A percentile compares a stretch with the other conserved stretches of the same genome.
These are phyloP conservation scores for Pythium insidiosum DNA, from an alignment of 352 stramenopile genomes.

Conservation along the genomic window DNA sequence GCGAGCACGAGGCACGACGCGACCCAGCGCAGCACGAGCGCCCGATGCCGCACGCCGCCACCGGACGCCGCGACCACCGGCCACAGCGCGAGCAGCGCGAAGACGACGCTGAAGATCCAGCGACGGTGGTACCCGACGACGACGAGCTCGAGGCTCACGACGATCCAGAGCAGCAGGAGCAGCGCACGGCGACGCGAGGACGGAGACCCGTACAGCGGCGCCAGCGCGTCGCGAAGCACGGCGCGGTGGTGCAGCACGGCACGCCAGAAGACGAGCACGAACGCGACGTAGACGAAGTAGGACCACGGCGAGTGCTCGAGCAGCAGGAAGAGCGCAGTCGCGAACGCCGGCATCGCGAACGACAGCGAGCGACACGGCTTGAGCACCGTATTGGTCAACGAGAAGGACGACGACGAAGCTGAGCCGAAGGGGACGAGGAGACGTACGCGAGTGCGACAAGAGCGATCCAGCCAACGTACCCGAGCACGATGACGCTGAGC, in stretches of 20 bases:
- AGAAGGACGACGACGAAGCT: neutral
- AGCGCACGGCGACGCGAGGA: constrained; percentile 10
- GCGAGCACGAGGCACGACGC: constrained; percentile 49
- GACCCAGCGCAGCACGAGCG: constrained; percentile 19
- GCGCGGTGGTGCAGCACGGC: constrained; percentile 37
- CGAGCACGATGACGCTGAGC: constrained; percentile 58
- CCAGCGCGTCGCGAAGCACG: constrained; percentile 11
- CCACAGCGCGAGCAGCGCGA: constrained; percentile 45
- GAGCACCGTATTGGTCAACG: neutral
- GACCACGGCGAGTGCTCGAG: constrained; percentile 60
- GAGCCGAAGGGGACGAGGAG: too few relatives aligned
- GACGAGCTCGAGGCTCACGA: constrained; percentile 54
- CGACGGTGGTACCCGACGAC: constrained; percentile 59
- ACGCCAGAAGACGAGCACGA: constrained; percentile 58
- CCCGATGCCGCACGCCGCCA: too few relatives aligned
- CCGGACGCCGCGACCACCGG: constrained; percentile 17
- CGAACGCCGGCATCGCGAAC: constrained; percentile 28
- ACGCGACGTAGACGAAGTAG: constrained; percentile 74
- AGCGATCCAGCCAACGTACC: constrained; percentile 74
- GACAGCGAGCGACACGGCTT: neutral
- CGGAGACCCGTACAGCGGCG: neutral
- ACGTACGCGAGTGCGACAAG: constrained; percentile 50
- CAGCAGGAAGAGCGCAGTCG: constrained; percentile 25
- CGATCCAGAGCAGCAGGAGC: constrained; percentile 25
- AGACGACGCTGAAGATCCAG: constrained; percentile 58